Base-by-base conservation (phyloP, 495 filamentous ascomycete species). In the Copromyces sp. region DNA sequence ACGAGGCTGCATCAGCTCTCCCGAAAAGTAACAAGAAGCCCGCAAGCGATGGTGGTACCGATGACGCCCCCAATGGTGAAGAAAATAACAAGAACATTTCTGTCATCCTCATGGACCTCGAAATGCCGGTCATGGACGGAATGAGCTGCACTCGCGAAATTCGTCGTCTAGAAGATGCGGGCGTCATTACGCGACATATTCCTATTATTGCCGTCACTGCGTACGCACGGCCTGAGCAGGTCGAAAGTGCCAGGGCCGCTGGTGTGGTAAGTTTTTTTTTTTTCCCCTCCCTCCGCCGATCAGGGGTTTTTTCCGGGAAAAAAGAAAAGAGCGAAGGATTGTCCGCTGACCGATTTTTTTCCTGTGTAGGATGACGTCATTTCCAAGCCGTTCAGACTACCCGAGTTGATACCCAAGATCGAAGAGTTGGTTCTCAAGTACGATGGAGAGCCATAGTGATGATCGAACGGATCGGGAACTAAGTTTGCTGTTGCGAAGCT, bases 91-190 rank as follows among this genome's bases (percentile, higher is more conserved):
- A 20, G 3, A 80, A 86, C 72, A 83, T 93, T 4, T 88, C 87
- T 68, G 87, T 94, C 59, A 88, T 94, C 24, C 78, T 94, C 16
- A 94, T 94, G 92, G 93, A 95, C 74, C 85, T 93, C 71, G 92
- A 94, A 77, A 95, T 95, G 93, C 93, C 93, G 0, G 86, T 94
- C 37, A 94, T 95, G 92, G 91, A 94, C 78, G 93, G 93, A 70
- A 87, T 91, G 76, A 89, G 86, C n/a, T 92, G 92, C 70, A 89
- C 91, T 17, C 81, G 84, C 42, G 86, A 85, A 72, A 94, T 96
- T 69, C 86, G 93, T 1, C 83, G 88, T 74, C 83, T 91, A 72
- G 90, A 93, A 76, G 73, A 72, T 47, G 75, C 81, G 70, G 89
- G 87, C 4, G 80, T 80, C 72, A 84, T 87, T 53, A 79, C 79